phyloP scores from a whole-genome alignment of 106 monocot species.

The Xerophyta viscosa region DNA sequence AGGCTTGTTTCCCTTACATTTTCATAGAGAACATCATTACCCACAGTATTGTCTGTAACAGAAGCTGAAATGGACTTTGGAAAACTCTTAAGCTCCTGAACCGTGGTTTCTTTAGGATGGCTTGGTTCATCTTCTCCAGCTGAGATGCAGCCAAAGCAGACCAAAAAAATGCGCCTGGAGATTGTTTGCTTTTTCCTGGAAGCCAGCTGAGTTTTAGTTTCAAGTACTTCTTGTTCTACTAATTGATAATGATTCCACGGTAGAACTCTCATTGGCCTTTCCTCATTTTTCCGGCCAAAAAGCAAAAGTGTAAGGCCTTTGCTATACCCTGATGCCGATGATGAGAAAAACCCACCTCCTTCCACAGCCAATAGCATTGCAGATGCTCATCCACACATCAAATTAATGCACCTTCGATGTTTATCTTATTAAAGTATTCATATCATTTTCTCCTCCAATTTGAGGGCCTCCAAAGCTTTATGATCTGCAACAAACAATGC shows the following conservation, averaged over 20 bases:
- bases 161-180: constrained; percentile 40
- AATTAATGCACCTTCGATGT: neutral
- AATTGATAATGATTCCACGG: constrained; percentile 80
- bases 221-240: constrained; percentile 49
- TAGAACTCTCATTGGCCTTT: constrained; percentile 60
- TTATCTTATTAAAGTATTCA: no score
- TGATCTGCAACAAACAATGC: no score
- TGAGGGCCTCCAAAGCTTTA: no score
- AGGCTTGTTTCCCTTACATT: constrained; percentile 34
- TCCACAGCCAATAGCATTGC: constrained; percentile 82
- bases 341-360: constrained; percentile 97
- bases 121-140: constrained; percentile 24
- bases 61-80: constrained; percentile 13
- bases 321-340: constrained; percentile 88
- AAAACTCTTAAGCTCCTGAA: constrained; percentile 16
- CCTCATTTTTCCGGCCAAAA: constrained; percentile 61
- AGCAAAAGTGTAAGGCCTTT: constrained; percentile 75
- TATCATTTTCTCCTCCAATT: no score
- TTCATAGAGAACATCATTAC: constrained; percentile 20
- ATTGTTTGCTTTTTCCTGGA: constrained; percentile 28
- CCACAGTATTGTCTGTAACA: constrained; percentile 10
- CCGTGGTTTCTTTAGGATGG: constrained; percentile 20
- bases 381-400: constrained; percentile 36
- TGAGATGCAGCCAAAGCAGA: constrained; percentile 61
- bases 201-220: constrained; percentile 27